Evolutionary conservation across 1,139 yeast genomes (phyloP).

Genomic region (Saccharomycopsis hybrid): DNA sequence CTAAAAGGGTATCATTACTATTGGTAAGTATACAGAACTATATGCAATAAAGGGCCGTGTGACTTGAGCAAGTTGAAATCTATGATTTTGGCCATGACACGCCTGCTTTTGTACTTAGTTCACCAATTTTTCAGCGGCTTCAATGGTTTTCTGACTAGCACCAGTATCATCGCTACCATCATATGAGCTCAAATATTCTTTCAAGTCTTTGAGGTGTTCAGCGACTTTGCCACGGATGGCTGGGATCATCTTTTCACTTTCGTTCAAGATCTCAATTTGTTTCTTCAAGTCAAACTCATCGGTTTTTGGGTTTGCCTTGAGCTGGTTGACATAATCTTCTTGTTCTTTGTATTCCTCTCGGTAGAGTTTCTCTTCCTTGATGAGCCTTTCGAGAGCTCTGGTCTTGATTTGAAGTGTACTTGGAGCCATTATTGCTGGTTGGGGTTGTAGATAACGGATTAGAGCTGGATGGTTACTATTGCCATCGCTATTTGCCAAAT

Average conservation of each 20-base stretch:
- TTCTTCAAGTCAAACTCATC: slow-evolving; percentile 49
- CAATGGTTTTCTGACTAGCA: slow-evolving; percentile 34
- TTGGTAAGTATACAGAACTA: too few relatives aligned
- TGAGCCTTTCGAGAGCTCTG: slow-evolving; percentile 63
- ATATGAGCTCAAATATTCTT: slow-evolving; percentile 32
- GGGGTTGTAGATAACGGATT: background rate
- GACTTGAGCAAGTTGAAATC: too few relatives aligned
- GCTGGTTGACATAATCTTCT: slow-evolving; percentile 39
- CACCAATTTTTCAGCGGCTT: slow-evolving; percentile 1
- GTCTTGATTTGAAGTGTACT: slow-evolving; percentile 69
- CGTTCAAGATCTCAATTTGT: slow-evolving; percentile 55
- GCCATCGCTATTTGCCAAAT: background rate
- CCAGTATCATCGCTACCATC: slow-evolving; percentile 41
- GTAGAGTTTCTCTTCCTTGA: slow-evolving; percentile 67
- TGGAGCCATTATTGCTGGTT: slow-evolving; percentile 52
- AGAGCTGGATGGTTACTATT: background rate
- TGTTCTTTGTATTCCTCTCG: slow-evolving; percentile 61
- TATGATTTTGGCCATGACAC: too few relatives aligned
- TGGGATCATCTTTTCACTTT: slow-evolving; percentile 63
- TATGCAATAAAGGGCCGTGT: too few relatives aligned
- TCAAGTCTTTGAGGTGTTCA: slow-evolving; percentile 44
- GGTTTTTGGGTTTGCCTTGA: slow-evolving; percentile 27
- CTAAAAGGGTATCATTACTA: too few relatives aligned
- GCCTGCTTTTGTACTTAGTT: background rate
- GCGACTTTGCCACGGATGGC: slow-evolving; percentile 49